Percentiles rank a stretch among this genome's conserved stretches.
Conservation (phyloP, 2,329 filamentous ascomycete genomes). For the Ophiostoma populinum region DNA sequence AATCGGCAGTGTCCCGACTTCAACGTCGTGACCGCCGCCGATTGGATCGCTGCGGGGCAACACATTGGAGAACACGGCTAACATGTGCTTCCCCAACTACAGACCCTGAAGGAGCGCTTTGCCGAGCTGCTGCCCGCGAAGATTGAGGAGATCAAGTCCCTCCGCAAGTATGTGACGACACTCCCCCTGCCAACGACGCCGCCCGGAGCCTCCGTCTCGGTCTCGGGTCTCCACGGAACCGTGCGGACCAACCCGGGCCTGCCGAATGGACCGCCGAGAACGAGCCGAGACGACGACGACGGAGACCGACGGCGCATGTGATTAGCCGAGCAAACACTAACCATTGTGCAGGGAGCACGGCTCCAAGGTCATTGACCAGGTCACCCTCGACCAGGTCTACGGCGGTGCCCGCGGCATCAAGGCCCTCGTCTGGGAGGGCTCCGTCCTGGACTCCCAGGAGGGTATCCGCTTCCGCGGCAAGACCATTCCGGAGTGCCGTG, state of each 20-base stretch:
- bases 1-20: not conserved
- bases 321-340: too few relatives aligned
- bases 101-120: slow-evolving; percentile 98
- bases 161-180: slow-evolving; percentile 59
- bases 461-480: slow-evolving; percentile 98
- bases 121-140: slow-evolving; percentile 89
- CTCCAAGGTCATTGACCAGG: slow-evolving; percentile 88
- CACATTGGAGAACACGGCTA: not conserved
- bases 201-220: too few relatives aligned
- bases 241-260: too few relatives aligned
- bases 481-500: slow-evolving; percentile 97
- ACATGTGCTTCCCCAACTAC: slow-evolving; percentile 11
- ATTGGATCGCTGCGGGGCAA: too few relatives aligned
- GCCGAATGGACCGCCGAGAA: too few relatives aligned
- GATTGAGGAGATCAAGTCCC: slow-evolving; percentile 98
- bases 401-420: slow-evolving; percentile 98
- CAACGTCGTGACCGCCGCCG: too few relatives aligned
- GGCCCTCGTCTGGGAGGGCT: slow-evolving; percentile 96
- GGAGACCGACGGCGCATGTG: too few relatives aligned
- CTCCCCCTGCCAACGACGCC: not conserved
- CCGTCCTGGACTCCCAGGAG: slow-evolving; percentile 95
- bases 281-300: too few relatives aligned
- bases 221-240: too few relatives aligned
- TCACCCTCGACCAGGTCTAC: slow-evolving; percentile 98
- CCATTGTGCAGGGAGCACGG: slow-evolving; percentile 95